Evolutionary conservation across 305 asterid species (phyloP), one percentile per base, ranked within the genome.

Genomic region (Fraxinus ornus): DNA sequence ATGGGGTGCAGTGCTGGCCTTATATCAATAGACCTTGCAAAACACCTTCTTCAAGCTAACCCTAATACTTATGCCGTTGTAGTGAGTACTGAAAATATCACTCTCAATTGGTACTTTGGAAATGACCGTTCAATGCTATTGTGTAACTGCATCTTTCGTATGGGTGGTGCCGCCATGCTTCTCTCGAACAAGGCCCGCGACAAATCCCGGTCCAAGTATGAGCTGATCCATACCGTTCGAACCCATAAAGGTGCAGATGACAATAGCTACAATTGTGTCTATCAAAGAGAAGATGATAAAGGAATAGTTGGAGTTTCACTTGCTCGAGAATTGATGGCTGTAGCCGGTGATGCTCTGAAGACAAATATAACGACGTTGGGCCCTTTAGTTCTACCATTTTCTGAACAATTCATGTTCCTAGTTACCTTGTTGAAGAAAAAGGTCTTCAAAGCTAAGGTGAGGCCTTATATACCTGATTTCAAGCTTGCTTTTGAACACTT

Each of bases 401-500:
- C 79, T 4, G 79, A 76, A 55, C 79, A 76, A 39, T 76, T 76
- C 66, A 76, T 76, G 41, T 76, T 76, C 52, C 44, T 76, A 22
- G 68, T 76, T 24, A 76, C 79, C 57, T 4, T 76, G 66, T 28
- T 76, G 57, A 49, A 55, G 66, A 76, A 7, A 5, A 76, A 76
- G 70, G 35, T 76, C 3, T 76, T 47, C 30, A 76, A 39, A 49
- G 79, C 79, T 41, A 76, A 44, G 39, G 79, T 47, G 70, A 76
- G 60, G 79, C 79, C 79, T 21, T 76, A 76, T 47, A 76, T 76
- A 76, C 79, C 79, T 10, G 66, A 76, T 76, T 76, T 76, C 37
- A 76, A 76, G 79, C 79, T 76, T 5, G 79, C 79, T 5, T 76
- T 76, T 5, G 79, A 76, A 24, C 79, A 76, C 22, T 76, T 76